Evolutionary conservation across 163 green algal species (phyloP).

Genomic region (Coccomyxa subellipsoidea): DNA sequence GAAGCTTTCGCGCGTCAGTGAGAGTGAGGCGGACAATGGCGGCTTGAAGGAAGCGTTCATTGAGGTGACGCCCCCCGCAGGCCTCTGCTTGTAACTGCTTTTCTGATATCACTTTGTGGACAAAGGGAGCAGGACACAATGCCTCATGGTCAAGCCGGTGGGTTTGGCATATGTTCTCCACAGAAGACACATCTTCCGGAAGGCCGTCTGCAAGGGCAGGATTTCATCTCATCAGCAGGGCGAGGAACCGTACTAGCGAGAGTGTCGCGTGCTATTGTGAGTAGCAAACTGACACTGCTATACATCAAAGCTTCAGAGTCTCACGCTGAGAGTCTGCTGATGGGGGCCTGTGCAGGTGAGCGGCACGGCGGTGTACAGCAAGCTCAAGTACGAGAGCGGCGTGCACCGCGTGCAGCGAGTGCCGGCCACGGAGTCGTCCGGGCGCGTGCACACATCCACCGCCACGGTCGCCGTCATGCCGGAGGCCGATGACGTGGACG

Average conservation of each 20-base stretch:
- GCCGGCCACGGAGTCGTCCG: constrained; percentile 77
- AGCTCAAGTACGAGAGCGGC: constrained; percentile 57
- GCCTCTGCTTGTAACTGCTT: constrained; percentile 50
- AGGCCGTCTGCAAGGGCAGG: too few relatives aligned
- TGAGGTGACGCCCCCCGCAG: constrained; percentile 14
- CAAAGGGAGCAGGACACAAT: too few relatives aligned
- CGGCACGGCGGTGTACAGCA: constrained; percentile 70
- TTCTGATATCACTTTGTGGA: neutral
- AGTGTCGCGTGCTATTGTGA: too few relatives aligned
- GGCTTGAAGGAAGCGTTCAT: constrained; percentile 80
- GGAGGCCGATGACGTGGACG: constrained; percentile 71
- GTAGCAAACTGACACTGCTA: too few relatives aligned
- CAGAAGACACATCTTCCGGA: too few relatives aligned
- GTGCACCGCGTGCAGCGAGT: constrained; percentile 83
- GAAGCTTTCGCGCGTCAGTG: constrained; percentile 67
- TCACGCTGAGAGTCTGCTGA: neutral
- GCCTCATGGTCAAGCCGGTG: too few relatives aligned
- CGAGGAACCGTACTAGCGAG: too few relatives aligned
- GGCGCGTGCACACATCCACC: constrained; percentile 92
- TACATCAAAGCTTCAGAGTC: too few relatives aligned
- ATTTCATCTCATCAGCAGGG: too few relatives aligned
- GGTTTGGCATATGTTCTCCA: too few relatives aligned
- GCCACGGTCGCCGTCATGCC: constrained; percentile 83
- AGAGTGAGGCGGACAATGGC: constrained; percentile 67
- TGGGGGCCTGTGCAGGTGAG: constrained; percentile 40